Percentiles rank a stretch among this genome's conserved stretches.
Conservation (phyloP, 257 asterid genomes). For the Salvia miltiorrhiza region DNA sequence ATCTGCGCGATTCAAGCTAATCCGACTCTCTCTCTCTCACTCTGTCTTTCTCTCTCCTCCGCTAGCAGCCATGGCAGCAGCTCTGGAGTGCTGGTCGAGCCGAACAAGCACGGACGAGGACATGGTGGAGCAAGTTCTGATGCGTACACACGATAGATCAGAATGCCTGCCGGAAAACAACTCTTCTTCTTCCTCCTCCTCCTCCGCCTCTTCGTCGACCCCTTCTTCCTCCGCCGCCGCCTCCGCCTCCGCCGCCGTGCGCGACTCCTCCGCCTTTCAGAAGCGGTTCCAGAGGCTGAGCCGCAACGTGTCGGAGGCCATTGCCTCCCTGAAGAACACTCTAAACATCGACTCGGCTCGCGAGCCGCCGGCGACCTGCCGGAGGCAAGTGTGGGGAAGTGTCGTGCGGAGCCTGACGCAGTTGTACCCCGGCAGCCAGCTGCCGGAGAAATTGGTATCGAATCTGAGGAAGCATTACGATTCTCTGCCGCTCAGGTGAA, state of each 20-base stretch:
- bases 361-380: constrained; percentile 53
- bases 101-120: constrained; percentile 89
- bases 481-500: constrained; percentile 85
- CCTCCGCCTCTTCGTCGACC: constrained; percentile 17
- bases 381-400: constrained; percentile 81
- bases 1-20: constrained; percentile 21
- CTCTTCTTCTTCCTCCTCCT: constrained; percentile 24
- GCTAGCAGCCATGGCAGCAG: constrained; percentile 68
- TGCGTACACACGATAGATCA: constrained; percentile 85
- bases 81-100: constrained; percentile 96
- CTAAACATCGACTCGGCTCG: constrained; percentile 69
- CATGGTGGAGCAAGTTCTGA: constrained; percentile 82
- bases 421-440: constrained; percentile 95
- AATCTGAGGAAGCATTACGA: constrained; percentile 96
- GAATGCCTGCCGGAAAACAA: constrained; percentile 50
- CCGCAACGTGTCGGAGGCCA: constrained; percentile 91
- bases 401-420: constrained; percentile 92
- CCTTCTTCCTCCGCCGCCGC: constrained; percentile 28
- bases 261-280: constrained; percentile 75
- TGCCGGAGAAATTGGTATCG: constrained; percentile 90
- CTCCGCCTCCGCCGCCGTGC: constrained; percentile 31
- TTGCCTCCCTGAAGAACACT: constrained; percentile 83
- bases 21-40: not conserved
- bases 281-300: constrained; percentile 74
- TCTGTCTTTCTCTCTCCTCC: constrained; percentile 6